Percentiles rank a stretch among this genome's conserved stretches.
Conservation (phyloP, 257 asterid species). For the Leonotis leonurus region DNA sequence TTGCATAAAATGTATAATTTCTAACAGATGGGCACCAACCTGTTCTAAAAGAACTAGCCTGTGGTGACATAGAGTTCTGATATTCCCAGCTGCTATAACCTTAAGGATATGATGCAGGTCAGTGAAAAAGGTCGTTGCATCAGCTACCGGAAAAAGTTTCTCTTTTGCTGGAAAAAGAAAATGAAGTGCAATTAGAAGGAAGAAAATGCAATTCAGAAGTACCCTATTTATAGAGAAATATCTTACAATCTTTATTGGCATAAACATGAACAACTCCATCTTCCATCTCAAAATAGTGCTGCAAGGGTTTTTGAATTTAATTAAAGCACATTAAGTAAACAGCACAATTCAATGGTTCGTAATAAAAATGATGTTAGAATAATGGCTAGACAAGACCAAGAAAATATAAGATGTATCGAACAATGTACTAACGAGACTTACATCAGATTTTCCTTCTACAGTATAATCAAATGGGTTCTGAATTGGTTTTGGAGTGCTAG, state of each 20-base stretch:
- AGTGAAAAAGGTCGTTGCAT: conserved; percentile 89
- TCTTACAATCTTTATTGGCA: conserved; percentile 77
- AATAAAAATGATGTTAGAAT: background rate
- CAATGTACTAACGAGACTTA: conserved; percentile 27
- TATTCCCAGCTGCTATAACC: conserved; percentile 91
- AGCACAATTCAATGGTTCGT: background rate
- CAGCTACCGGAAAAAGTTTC: conserved; percentile 82
- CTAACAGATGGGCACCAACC: conserved; percentile 32
- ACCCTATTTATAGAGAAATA: background rate
- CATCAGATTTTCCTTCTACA: conserved; percentile 72
- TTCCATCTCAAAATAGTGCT: conserved; percentile 95
- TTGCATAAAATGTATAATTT: background rate
- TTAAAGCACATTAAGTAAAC: background rate
- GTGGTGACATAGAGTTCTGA: conserved; percentile 87
- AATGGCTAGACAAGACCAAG: conserved; percentile 12
- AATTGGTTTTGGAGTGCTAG: conserved; percentile 85
- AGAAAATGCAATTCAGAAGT: conserved; percentile 1
- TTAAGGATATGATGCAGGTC: conserved; percentile 92
- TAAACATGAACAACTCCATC: conserved; percentile 93
- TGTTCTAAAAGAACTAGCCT: conserved; percentile 91
- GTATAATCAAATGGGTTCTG: conserved; percentile 70
- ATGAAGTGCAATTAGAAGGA: conserved; percentile 15
- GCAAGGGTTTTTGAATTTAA: conserved; percentile 30
- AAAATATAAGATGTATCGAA: background rate
- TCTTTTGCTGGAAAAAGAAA: conserved; percentile 57